phyloP scores from a whole-genome alignment of 73 alveolate genomes.

The Breviolum minutum region DNA sequence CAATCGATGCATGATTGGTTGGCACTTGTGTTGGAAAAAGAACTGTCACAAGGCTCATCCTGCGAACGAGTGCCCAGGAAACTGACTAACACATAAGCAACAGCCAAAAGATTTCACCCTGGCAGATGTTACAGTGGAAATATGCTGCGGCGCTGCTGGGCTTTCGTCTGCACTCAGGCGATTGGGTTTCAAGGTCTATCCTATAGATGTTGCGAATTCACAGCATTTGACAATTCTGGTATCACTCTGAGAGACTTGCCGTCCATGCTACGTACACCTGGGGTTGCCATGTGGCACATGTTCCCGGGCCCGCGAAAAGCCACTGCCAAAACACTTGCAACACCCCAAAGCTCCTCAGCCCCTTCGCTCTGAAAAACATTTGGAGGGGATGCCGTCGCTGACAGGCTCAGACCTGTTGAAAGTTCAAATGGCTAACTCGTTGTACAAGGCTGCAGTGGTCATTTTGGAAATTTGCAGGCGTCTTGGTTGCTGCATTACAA shows the following conservation, averaged over 20 bases:
- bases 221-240: not conserved
- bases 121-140: too few species aligned
- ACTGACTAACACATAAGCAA: not conserved
- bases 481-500: too few species aligned
- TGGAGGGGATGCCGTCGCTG: not conserved
- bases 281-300: constrained; percentile 5
- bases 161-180: not conserved
- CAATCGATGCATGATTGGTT: too few species aligned
- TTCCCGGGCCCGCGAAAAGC: not conserved
- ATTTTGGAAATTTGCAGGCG: not conserved
- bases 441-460: not conserved
- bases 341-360: not conserved
- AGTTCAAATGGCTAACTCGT: not conserved
- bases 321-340: not conserved
- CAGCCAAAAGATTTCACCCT: too few species aligned
- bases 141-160: not conserved
- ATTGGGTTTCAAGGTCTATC: not conserved
- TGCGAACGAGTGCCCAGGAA: not conserved
- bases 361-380: not conserved
- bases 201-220: not conserved
- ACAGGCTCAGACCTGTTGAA: not conserved
- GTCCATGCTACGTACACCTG: not conserved
- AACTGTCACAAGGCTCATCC: not conserved
- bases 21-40: not conserved
- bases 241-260: not conserved